Evolutionary conservation across 495 filamentous ascomycete species (phyloP).

Genomic region (Neurospora terricola): DNA sequence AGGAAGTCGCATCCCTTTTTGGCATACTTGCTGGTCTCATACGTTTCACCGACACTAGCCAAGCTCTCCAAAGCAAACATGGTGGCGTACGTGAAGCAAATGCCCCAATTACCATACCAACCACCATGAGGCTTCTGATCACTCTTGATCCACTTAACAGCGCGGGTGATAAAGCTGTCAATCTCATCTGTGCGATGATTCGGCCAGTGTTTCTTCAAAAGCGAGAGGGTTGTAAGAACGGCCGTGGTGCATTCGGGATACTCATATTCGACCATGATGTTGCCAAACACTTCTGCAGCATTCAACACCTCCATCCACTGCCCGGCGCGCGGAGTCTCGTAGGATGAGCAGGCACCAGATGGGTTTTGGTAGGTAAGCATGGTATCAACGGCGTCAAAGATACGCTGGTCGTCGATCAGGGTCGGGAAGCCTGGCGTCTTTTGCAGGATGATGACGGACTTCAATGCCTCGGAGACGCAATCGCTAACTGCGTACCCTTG

Average conservation of each 20-base stretch:
- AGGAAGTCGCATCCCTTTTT: conserved; percentile 78
- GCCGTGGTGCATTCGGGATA: conserved; percentile 97
- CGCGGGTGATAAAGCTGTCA: conserved; percentile 53
- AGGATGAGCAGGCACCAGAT: conserved; percentile 81
- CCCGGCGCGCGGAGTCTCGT: conserved; percentile 73
- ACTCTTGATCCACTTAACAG: conserved; percentile 70
- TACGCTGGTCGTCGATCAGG: conserved; percentile 60
- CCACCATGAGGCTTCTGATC: conserved; percentile 73
- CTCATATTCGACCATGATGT: conserved; percentile 97
- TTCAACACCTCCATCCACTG: conserved; percentile 76
- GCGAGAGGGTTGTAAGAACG: conserved; percentile 75
- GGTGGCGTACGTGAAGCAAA: conserved; percentile 92
- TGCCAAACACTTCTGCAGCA: conserved; percentile 91
- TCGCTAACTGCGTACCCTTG: conserved; percentile 96
- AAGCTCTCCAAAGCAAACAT: conserved; percentile 93
- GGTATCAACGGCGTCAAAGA: conserved; percentile 83
- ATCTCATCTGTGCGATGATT: conserved; percentile 72
- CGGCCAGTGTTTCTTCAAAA: conserved; percentile 75
- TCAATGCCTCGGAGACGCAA: conserved; percentile 84
- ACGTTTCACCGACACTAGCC: conserved; percentile 70
- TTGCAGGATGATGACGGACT: conserved; percentile 79
- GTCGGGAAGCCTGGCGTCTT: conserved; percentile 64
- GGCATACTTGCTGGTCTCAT: conserved; percentile 58
- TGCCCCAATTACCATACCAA: conserved; percentile 97
- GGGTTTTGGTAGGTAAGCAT: conserved; percentile 85